These are phyloP conservation scores for Monosporascus sp. DNA, from an alignment of 2,329 filamentous ascomycete species.

Conservation along the genomic window DNA sequence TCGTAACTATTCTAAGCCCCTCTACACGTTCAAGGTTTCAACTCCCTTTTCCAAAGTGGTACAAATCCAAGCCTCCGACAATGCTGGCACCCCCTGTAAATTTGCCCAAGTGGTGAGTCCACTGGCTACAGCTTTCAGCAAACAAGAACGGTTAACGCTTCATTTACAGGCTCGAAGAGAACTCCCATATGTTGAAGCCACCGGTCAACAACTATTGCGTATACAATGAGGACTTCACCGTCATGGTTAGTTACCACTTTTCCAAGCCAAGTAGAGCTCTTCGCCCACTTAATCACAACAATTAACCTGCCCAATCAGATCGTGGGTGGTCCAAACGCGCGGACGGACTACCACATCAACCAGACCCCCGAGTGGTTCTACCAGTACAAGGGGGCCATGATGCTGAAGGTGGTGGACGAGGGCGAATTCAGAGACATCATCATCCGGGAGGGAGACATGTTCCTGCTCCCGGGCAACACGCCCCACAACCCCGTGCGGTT, in stretches of 20 bases:
- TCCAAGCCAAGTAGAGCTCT: background rate
- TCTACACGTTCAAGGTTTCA: conserved; percentile 2
- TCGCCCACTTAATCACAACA: conserved; percentile 1
- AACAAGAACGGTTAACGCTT: background rate
- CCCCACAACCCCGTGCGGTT: conserved; percentile 95
- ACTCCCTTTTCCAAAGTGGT: background rate
- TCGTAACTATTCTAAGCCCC: background rate
- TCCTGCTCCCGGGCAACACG: conserved; percentile 87
- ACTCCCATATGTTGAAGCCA: conserved; percentile 86
- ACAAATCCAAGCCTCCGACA: conserved; percentile 7
- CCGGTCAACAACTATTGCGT: conserved; percentile 98
- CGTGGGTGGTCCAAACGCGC: conserved; percentile 90
- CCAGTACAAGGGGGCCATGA: conserved; percentile 89
- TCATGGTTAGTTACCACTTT: conserved; percentile 55
- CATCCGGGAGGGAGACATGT: conserved; percentile 91
- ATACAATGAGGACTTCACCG: conserved; percentile 76
- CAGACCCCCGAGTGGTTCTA: conserved; percentile 96
- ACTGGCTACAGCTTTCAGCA: background rate
- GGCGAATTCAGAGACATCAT: conserved; percentile 72
- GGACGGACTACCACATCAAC: conserved; percentile 99
- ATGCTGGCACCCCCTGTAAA: conserved; percentile 50
- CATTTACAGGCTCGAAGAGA: conserved; percentile 72
- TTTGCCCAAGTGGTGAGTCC: conserved; percentile 51
- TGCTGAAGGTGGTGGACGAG: conserved; percentile 82
- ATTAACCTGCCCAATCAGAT: conserved; percentile 45